Base-by-base conservation (phyloP, 2,329 filamentous ascomycete genomes). In the Claviceps africana region DNA sequence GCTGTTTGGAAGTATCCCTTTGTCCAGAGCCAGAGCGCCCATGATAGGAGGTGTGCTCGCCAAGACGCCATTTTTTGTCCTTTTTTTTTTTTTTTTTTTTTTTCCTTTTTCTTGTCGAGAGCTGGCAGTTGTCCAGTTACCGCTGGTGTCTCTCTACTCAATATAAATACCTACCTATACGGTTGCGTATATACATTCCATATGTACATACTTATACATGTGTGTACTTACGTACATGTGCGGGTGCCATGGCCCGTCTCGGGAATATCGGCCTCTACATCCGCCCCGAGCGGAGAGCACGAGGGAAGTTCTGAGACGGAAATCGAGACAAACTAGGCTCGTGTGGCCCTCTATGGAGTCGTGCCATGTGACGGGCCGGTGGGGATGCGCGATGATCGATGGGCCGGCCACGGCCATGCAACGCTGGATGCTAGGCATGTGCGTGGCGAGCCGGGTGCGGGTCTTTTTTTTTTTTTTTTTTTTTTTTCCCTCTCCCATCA, bases 1-100 rank as follows among this genome's bases (percentile, higher is more conserved):
- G 62, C 47, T 13, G 59, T 58, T 37, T 55, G 55, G 56, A 62
- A 65, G 31, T 54, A 56, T 45, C 57, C 56, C 51, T 64, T 64
- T 53, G 51, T 56, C 33, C 50, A 52, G 54, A 57, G 60, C 62
- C 61, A 64, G 43, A 61, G 47, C 47, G 55, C 45, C 61, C 63
- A 66, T 4, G 58, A 57, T 31, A 62, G 30, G 33, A 65, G 35
- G 48, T 62, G 58, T 48, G 59, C 57, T 51, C 58, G 59, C 56
- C 64, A 50, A 50, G 59, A 60, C 25, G 58, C 56, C 62, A 65
- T 65, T 42, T 31, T 33, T 15, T 37, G 33, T 37, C 3, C 17
- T 4, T 37, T 10, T 33, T 10, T 33, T 10, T 37, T 10, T 33
- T 33, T 10, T 33, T 11, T 10, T 10, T 33, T 10, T 30, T 30